Base-by-base conservation (phyloP, 129 eudicot species). In the Chrysanthemum seticuspe region DNA sequence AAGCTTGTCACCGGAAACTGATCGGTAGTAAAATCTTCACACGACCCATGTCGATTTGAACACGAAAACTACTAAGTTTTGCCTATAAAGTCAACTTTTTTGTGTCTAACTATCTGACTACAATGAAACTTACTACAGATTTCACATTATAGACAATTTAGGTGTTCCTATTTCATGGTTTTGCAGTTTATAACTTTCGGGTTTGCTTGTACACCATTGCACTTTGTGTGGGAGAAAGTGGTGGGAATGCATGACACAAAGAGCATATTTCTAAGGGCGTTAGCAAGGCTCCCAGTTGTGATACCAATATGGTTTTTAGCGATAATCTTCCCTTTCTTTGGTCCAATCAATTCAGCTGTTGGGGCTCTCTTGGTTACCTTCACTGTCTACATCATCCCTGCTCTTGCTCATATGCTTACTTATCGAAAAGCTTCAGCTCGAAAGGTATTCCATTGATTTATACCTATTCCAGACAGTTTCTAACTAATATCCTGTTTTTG, bases 391-490 rank as follows among this genome's bases (percentile, higher is more conserved):
- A 89, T 89, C 67, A 85, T 88, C 71, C 95, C 95, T 1, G 78
- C 96, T 81, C 85, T 88, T 50, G 96, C 96, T 18, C 93, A 88
- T 67, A 88, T 88, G 90, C 85, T 85, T 71, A 88, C 94, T 71
- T 88, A 85, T 47, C 78, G 85, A 45, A 77, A 79, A 60, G 85
- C 96, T 80, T 70, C 85, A 0, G 92, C 96, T 16, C 83, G 92
- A 14, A 74, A 87, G 96, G 96, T 89, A 80, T 21, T 54, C 49
- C 67, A 21, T 68, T 14, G 31, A 36, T 68, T 16, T 13, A 34
- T 18, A 34, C 29, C 18, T 5, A 13, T 57, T 53, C 6, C 18
- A 54, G 4, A 70, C 40, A 18, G 19, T 58, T 59, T 15, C 13
- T 13, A 59, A 10, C 31, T 18, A 15, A 25, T 25, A 15, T 19